Base-by-base conservation (phyloP, 805 yeast genomes). In the Candida khao-thaluensis region DNA sequence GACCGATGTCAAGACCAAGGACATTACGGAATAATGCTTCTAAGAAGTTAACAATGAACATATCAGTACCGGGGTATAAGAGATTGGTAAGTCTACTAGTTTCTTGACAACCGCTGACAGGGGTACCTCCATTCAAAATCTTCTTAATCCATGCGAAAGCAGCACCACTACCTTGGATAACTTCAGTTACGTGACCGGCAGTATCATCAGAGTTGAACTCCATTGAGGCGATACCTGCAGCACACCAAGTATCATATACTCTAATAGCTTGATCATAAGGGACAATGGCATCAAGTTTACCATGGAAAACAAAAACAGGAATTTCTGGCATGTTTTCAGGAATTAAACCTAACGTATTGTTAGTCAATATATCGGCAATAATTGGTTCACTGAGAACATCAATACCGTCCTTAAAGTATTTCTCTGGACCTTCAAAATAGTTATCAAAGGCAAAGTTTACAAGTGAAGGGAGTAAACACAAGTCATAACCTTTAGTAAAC, bases 11-110 rank as follows among this genome's bases (percentile, higher is more conserved):
- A 3, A 11, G 14, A 2, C 44, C 44, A 3, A 41, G 22, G 11
- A 37, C 14, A 15, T 29, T 37, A 6, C 2, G 6, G 20, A 41
- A n/a, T 6, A 33, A 17, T 10, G 30, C 32, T n/a, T 17, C 15
- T 7, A 41, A 28, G 18, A 33, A 7, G 18, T 8, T 20, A n/a
- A 9, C 10, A 14, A 41, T 11, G 12, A 28, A 11, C 3, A 11
- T 5, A 21, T 41, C 28, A 43, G 38, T 38, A 69, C 63, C 40
- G 66, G 58, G 49, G 64, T 54, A 52, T 63, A 78, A 41, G 70
- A 84, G 30, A 64, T 62, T 56, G 51, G 64, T 9, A 59, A 58
- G 44, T 69, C 81, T 44, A 63, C 59, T 82, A 77, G 79, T 48
- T 65, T 60, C 72, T 74, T 69, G 21, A 25, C 44, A 43, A 2